Evolutionary conservation across 2,329 filamentous ascomycete genomes (phyloP).

Genomic region (Xenoacremonium recifei): DNA sequence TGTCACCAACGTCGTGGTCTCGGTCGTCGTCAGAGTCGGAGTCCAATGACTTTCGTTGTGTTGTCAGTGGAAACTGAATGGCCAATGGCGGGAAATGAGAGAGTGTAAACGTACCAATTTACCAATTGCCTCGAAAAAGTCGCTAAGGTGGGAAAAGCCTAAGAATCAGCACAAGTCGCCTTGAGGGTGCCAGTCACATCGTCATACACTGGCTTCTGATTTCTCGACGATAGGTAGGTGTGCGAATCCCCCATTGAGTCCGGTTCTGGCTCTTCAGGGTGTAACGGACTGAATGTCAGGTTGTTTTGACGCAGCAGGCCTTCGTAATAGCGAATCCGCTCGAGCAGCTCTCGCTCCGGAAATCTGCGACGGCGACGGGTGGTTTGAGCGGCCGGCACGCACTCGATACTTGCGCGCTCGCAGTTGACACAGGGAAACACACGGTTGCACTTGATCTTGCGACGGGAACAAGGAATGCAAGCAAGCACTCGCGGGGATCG

Average conservation of each 20-base stretch:
- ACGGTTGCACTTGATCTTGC: slow-evolving; percentile 63
- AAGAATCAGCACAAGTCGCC: not conserved
- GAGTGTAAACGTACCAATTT: not conserved
- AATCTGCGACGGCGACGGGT: slow-evolving; percentile 42
- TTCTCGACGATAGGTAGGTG: not conserved
- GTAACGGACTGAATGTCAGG: slow-evolving; percentile 51
- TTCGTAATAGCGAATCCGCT: slow-evolving; percentile 57
- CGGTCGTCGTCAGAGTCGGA: not conserved
- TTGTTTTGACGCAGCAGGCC: slow-evolving; percentile 52
- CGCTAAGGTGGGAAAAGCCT: not conserved
- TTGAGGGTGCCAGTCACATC: not conserved
- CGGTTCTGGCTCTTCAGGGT: slow-evolving; percentile 12
- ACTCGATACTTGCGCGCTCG: slow-evolving; percentile 41
- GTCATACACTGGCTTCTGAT: not conserved
- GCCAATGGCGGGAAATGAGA: not conserved
- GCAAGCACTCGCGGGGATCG: slow-evolving; percentile 33
- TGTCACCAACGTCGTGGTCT: not conserved
- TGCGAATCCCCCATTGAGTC: not conserved
- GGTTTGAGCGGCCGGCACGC: slow-evolving; percentile 38
- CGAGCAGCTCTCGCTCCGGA: slow-evolving; percentile 57
- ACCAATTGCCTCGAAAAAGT: not conserved
- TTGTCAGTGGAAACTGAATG: not conserved
- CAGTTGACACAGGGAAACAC: slow-evolving; percentile 58
- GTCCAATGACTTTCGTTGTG: not conserved
- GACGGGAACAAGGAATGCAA: slow-evolving; percentile 62